phyloP scores from a whole-genome alignment of 805 yeast species.

The Wickerhamiella brachini region DNA sequence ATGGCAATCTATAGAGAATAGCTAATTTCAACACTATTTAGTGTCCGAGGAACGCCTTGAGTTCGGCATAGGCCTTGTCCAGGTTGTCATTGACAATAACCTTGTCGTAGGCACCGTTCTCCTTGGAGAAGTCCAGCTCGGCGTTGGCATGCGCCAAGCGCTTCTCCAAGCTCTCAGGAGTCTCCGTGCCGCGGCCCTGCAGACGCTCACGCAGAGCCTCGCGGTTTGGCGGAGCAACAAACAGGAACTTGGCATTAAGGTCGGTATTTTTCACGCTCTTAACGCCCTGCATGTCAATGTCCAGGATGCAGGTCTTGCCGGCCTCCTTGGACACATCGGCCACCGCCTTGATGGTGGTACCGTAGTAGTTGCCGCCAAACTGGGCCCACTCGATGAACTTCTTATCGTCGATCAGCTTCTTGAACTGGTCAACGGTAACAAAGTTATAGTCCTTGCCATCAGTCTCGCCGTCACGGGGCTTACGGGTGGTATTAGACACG shows the following conservation, averaged over 20 bases:
- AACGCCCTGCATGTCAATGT: slow-evolving; percentile 99
- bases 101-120: slow-evolving; percentile 78
- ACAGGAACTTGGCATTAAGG: slow-evolving; percentile 72
- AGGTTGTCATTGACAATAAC: slow-evolving; percentile 83
- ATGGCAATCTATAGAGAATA: too few relatives aligned
- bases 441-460: slow-evolving; percentile 87
- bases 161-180: slow-evolving; percentile 67
- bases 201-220: slow-evolving; percentile 66
- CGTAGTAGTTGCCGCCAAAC: slow-evolving; percentile 94
- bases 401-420: slow-evolving; percentile 53
- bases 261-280: slow-evolving; percentile 73
- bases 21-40: not conserved
- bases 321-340: slow-evolving; percentile 43
- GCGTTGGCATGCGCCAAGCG: slow-evolving; percentile 77
- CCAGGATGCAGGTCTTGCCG: slow-evolving; percentile 76
- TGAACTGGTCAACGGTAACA: slow-evolving; percentile 64
- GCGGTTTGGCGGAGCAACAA: slow-evolving; percentile 85
- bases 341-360: slow-evolving; percentile 81
- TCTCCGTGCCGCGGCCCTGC: slow-evolving; percentile 88
- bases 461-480: slow-evolving; percentile 82
- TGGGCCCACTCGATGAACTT: slow-evolving; percentile 96
- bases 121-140: slow-evolving; percentile 76
- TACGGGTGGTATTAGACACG: slow-evolving; percentile 83
- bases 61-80: slow-evolving; percentile 72
- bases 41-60: slow-evolving; percentile 50